phyloP scores from a whole-genome alignment of 1,284 basidiomycete species.

The Porogramme epimiltina region DNA sequence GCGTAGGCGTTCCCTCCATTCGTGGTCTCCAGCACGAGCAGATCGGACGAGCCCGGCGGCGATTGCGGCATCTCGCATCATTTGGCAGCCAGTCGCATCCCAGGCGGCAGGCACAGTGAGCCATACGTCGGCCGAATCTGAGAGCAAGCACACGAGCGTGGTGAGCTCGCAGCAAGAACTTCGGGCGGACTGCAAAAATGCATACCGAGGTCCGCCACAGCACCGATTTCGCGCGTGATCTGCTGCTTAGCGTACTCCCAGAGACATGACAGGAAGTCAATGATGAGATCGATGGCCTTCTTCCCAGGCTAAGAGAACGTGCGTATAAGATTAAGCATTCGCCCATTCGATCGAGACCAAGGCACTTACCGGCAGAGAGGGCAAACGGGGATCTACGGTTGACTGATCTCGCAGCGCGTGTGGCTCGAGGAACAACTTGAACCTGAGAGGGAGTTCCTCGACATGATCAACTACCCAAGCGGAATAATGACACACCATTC shows the following conservation, averaged over 20 bases:
- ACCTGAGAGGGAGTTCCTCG: constrained; percentile 41
- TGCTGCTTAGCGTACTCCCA: constrained; percentile 85
- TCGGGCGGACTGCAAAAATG: background rate
- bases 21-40: constrained; percentile 64
- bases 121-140: constrained; percentile 79
- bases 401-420: constrained; percentile 69
- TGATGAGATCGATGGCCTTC: constrained; percentile 69
- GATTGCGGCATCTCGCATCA: constrained; percentile 83
- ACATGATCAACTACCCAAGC: background rate
- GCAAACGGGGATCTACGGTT: constrained; percentile 69
- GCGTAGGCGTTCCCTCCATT: constrained; percentile 75
- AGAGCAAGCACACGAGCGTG: constrained; percentile 5
- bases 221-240: constrained; percentile 81
- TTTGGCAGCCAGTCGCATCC: constrained; percentile 78
- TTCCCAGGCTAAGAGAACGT: constrained; percentile 61
- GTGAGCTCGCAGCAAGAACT: constrained; percentile 1
- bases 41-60: constrained; percentile 75
- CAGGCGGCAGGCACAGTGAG: constrained; percentile 84
- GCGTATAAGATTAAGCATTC: constrained; percentile 1
- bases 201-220: constrained; percentile 78
- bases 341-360: background rate
- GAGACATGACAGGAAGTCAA: constrained; percentile 76
- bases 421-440: constrained; percentile 83
- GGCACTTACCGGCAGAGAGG: constrained; percentile 76
- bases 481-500: constrained; percentile 56